Evolutionary conservation across 495 filamentous ascomycete species (phyloP), one percentile per base, ranked within the genome.

Genomic region (Parmelia sp.): DNA sequence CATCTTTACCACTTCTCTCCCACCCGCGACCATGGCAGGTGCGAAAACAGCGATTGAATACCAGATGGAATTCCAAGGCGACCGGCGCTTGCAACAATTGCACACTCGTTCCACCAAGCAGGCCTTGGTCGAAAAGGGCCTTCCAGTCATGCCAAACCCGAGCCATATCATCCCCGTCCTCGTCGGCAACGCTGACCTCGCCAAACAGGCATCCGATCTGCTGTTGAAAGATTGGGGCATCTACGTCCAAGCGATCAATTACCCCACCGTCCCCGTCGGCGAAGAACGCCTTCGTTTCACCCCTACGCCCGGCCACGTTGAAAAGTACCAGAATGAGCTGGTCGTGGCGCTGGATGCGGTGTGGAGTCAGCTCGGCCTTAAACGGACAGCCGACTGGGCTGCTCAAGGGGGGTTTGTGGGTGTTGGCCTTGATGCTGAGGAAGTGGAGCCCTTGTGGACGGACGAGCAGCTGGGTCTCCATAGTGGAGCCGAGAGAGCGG

Each of bases 191-290:
- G 94, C 95, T 39, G 92, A 92, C 74, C 78, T 96, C n/a, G 94
- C 94, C 53, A 95, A 91, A 78, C 76, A 86, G 69, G 94, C 95
- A 10, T 91, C 86, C 35, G 94, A 98, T 73, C 83, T 92, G 72
- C 85, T 96, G 10, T 80, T 98, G 12, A 85, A 90, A 65, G 85
- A 94, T 63, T 87, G 94, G 75, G 85, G 85, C 56, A 97, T 98
- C 75, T 97, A 98, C 71, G 94, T 98, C 19, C 94, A 98, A 76
- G 90, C 90, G 63, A 97, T 98, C 82, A 98, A 98, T 78, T 98
- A 97, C 77, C 94, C 94, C 10, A 98, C 94, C 61, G 94, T 98
- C 2, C 94, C 94, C 2, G 89, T 93, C 8, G 94, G 94, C 19
- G 90, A 98, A 78, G 94, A 98, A 77, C 88, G 94, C 37, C 83